A percentile compares a stretch with the other conserved stretches of the same genome.
These are phyloP conservation scores for Dunaliella primolecta DNA, from an alignment of 139 green algal species.

Conservation along the genomic window DNA sequence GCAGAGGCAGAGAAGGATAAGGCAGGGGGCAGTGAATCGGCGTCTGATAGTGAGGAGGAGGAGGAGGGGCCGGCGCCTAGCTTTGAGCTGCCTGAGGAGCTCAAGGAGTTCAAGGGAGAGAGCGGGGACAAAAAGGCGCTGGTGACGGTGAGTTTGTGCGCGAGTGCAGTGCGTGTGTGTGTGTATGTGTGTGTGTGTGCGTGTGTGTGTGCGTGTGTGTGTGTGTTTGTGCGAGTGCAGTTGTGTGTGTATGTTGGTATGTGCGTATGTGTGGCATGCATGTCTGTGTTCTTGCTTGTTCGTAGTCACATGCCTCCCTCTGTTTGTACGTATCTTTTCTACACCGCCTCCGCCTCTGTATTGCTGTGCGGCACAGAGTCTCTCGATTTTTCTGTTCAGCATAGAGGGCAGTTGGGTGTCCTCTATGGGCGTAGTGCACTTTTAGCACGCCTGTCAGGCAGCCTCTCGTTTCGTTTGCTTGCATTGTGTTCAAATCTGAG, in stretches of 20 bases:
- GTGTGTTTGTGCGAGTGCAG: not conserved
- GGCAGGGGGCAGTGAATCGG: not conserved
- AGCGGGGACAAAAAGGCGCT: constrained; percentile 37
- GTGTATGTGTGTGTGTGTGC: not conserved
- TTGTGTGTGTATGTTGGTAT: not conserved
- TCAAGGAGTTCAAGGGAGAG: constrained; percentile 32
- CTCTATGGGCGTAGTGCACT: no score
- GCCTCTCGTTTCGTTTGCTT: no score
- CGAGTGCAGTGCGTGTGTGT: not conserved
- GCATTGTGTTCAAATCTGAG: no score
- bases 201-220: not conserved
- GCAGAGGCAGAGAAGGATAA: not conserved
- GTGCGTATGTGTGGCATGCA: not conserved
- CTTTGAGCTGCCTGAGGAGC: constrained; percentile 39
- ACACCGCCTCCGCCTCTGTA: no score
- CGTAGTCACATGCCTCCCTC: no score
- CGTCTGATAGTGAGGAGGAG: constrained; percentile 1
- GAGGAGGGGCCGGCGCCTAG: constrained; percentile 17
- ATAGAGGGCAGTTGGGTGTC: no score
- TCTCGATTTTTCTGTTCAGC: no score
- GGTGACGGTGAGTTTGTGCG: constrained; percentile 1
- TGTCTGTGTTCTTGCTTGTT: not conserved
- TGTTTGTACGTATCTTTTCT: no score
- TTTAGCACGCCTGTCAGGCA: no score
- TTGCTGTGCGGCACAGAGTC: no score